Conservation (phyloP, 1,284 basidiomycete genomes). For the Boletus semigastroideus region DNA sequence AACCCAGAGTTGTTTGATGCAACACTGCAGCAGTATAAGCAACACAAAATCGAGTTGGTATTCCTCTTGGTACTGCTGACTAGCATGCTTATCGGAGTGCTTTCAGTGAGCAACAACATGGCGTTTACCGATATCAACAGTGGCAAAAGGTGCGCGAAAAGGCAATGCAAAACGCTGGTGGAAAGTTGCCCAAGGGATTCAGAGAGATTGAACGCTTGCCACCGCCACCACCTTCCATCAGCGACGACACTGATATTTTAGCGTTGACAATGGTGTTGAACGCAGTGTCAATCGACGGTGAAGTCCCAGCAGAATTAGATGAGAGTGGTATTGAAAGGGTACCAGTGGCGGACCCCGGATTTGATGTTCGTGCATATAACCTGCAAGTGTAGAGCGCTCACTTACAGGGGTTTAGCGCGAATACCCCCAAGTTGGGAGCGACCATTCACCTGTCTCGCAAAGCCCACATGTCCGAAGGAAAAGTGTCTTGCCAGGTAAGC, state of each 20-base stretch:
- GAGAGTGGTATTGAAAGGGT: constrained; percentile 83
- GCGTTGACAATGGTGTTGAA: constrained; percentile 87
- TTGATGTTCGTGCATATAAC: constrained; percentile 63
- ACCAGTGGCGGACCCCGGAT: constrained; percentile 85
- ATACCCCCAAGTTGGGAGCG: constrained; percentile 57
- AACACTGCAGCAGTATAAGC: constrained; percentile 92
- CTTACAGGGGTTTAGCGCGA: constrained; percentile 45
- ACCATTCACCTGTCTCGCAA: constrained; percentile 52
- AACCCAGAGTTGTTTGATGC: constrained; percentile 96
- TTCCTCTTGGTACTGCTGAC: constrained; percentile 4
- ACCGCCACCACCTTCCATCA: constrained; percentile 73
- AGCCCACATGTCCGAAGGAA: constrained; percentile 78
- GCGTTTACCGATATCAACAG: constrained; percentile 76
- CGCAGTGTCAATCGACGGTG: constrained; percentile 77
- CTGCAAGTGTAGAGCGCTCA: constrained; percentile 17
- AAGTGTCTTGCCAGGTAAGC: constrained; percentile 79
- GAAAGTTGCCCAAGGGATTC: constrained; percentile 66
- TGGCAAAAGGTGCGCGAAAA: constrained; percentile 80
- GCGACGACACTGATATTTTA: constrained; percentile 80
- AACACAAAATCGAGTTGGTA: constrained; percentile 79
- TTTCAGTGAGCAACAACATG: constrained; percentile 78
- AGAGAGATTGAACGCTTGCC: constrained; percentile 64
- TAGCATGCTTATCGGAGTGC: constrained; percentile 11
- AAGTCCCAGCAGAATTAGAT: constrained; percentile 72
- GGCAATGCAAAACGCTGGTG: constrained; percentile 70